phyloP scores from a whole-genome alignment of 306 rosid genomes.

The Erythrophleum fordii region DNA sequence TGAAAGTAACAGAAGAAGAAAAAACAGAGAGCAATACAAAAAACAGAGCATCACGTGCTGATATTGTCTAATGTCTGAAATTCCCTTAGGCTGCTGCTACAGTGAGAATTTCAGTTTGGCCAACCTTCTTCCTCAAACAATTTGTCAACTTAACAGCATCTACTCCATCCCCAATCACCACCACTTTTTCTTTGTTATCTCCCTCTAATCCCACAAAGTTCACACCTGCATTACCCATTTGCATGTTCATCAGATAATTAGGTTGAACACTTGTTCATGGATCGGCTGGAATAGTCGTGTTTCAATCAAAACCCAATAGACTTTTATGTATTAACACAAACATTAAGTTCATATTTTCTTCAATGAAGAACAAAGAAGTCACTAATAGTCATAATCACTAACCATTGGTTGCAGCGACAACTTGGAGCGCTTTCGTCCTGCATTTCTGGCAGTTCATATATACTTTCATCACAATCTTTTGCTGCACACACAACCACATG shows the following conservation, averaged over 20 bases:
- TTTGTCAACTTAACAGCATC: slow-evolving; percentile 41
- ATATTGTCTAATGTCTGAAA: background rate
- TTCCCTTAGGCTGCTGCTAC: slow-evolving; percentile 13
- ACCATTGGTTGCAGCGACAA: slow-evolving; percentile 43
- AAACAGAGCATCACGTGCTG: background rate
- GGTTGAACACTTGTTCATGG: too few relatives aligned
- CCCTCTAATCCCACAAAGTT: slow-evolving; percentile 52
- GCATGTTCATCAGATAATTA: background rate
- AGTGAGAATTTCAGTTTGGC: slow-evolving; percentile 38
- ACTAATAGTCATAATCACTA: background rate
- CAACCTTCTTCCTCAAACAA: slow-evolving; percentile 55
- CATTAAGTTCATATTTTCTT: background rate
- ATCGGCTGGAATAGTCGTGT: too few relatives aligned
- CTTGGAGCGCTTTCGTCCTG: slow-evolving; percentile 43
- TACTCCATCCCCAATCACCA: slow-evolving; percentile 54
- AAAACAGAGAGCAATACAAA: background rate
- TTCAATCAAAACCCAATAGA: too few relatives aligned
- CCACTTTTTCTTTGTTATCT: slow-evolving; percentile 43
- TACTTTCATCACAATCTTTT: slow-evolving; percentile 63
- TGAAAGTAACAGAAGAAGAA: background rate
- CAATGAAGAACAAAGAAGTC: too few relatives aligned
- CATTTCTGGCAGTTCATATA: slow-evolving; percentile 54
- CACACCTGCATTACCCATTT: slow-evolving; percentile 48
- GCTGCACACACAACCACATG: slow-evolving; percentile 41
- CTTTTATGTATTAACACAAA: background rate